Conservation (phyloP, 2,329 filamentous ascomycete genomes). For the Colletotrichum sp. region DNA sequence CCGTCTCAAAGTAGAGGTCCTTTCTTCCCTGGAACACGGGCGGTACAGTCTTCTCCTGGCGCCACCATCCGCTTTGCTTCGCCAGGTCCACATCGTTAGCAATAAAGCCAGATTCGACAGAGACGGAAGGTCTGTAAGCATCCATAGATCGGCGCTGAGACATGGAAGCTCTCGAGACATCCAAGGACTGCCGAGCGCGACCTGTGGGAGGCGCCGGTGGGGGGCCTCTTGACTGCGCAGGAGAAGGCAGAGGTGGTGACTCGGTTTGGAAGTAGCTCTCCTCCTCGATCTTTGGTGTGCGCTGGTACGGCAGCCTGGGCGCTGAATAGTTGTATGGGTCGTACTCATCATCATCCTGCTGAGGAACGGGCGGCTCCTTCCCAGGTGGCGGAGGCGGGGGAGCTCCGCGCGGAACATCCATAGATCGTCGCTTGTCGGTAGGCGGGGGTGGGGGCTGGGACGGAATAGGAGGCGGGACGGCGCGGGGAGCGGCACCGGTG, state of each 20-base stretch:
- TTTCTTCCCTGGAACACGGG: conserved; percentile 81
- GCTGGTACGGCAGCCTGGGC: conserved; percentile 33
- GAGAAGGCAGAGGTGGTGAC: conserved; percentile 48
- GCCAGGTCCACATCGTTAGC: conserved; percentile 86
- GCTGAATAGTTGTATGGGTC: conserved; percentile 67
- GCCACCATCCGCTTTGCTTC: conserved; percentile 83
- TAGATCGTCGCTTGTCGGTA: conserved; percentile 63
- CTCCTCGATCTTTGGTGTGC: conserved; percentile 49
- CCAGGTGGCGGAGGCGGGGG: conserved; percentile 69
- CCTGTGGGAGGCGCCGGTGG: conserved; percentile 10
- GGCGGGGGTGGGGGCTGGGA: conserved; percentile 61
- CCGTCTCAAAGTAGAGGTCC: conserved; percentile 82
- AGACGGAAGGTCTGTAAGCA: conserved; percentile 72
- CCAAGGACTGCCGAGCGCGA: conserved; percentile 64
- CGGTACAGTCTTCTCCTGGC: conserved; percentile 77
- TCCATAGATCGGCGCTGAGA: conserved; percentile 73
- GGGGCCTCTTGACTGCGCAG: conserved; percentile 26
- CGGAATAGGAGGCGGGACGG: conserved; percentile 69
- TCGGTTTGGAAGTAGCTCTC: conserved; percentile 44
- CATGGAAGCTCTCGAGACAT: conserved; percentile 58
- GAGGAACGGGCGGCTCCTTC: conserved; percentile 40
- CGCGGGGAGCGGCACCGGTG: conserved; percentile 58
- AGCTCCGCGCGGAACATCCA: conserved; percentile 72
- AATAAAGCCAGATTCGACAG: conserved; percentile 81
- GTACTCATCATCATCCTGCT: conserved; percentile 67